Conservation (phyloP, 129 eudicot species). For the Escallonia rubra region DNA sequence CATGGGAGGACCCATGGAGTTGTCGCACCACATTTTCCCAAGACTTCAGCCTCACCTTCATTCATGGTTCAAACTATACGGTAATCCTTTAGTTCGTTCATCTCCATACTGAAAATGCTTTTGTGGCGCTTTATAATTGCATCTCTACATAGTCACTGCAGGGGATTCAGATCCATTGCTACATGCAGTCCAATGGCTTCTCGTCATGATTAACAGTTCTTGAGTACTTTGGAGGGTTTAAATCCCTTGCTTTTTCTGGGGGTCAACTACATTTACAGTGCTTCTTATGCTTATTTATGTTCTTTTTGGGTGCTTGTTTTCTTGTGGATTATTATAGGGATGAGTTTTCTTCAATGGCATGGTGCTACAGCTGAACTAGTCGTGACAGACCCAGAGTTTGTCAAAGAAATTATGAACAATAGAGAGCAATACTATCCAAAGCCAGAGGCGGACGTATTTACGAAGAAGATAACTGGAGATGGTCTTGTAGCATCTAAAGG, state of each 20-base stretch:
- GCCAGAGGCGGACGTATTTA: background rate
- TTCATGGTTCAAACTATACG: conserved; percentile 8
- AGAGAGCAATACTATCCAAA: conserved; percentile 14
- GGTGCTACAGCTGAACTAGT: conserved; percentile 21
- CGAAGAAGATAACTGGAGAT: conserved; percentile 25
- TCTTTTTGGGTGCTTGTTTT: too few relatives aligned
- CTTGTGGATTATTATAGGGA: conserved; percentile 5
- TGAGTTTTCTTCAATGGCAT: conserved; percentile 16
- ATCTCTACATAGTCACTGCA: too few relatives aligned
- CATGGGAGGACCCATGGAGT: background rate
- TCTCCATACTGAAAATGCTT: too few relatives aligned
- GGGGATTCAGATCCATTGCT: too few relatives aligned
- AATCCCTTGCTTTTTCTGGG: too few relatives aligned
- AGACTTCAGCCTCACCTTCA: conserved; percentile 8
- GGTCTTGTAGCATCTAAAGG: conserved; percentile 24
- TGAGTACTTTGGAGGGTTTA: too few relatives aligned
- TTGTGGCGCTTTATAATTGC: too few relatives aligned
- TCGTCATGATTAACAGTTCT: too few relatives aligned
- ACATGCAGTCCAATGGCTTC: too few relatives aligned
- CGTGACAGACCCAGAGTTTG: conserved; percentile 25
- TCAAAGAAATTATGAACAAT: conserved; percentile 23
- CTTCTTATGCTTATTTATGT: too few relatives aligned
- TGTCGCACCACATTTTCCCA: conserved; percentile 13
- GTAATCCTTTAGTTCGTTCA: background rate
- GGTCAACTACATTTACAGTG: too few relatives aligned